Base-by-base conservation (phyloP, 1,284 basidiomycete genomes). In the Rhizoctonia solani region DNA sequence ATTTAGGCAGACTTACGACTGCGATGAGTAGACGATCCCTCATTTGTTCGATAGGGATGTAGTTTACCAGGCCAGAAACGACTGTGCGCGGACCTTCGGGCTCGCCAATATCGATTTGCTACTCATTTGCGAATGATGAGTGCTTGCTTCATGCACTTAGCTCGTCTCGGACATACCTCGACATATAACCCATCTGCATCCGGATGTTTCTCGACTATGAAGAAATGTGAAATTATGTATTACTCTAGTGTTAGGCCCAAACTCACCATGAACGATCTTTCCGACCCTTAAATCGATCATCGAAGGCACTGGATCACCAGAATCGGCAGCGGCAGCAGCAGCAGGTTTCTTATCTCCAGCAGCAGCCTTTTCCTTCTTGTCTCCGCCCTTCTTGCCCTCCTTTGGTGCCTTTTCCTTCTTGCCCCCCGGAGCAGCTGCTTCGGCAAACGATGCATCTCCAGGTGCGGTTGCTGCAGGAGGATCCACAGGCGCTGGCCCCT, bases 201-300 rank as follows among this genome's bases (percentile, higher is more conserved):
- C 4, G 95, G 95, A 76, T 98, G 95, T 73, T 92, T 92, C 78
- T 87, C 88, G 73, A 97, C 94, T 96, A 69, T n/a, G 16, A 49
- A 50, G 4, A 5, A 25, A 21, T 2, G 14, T 5, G 39, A 59
- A 8, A 58, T 9, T 47, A 29, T 19, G 23, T 29, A 65, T 29
- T 19, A 34, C 37, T 46, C 21, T 4, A 54, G 8, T 39, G 49
- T 14, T 58, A 39, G 25, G 16, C 6, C 13, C 6, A 25, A 32
- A 79, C 86, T 75, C 72, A 94, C 93, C 86, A 75, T 96, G 91
- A 32, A 97, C 79, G 68, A 98, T 95, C 72, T 88, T 89, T 5
- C 93, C 92, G 13, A 98, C 93, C 54, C 94, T 85, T 72, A 98
- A 82, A 75, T 98, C 94, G 73, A 98, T 91, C 93, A 97, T 96